Conservation (phyloP, 106 monocot genomes). For the Dendrobium officinale region DNA sequence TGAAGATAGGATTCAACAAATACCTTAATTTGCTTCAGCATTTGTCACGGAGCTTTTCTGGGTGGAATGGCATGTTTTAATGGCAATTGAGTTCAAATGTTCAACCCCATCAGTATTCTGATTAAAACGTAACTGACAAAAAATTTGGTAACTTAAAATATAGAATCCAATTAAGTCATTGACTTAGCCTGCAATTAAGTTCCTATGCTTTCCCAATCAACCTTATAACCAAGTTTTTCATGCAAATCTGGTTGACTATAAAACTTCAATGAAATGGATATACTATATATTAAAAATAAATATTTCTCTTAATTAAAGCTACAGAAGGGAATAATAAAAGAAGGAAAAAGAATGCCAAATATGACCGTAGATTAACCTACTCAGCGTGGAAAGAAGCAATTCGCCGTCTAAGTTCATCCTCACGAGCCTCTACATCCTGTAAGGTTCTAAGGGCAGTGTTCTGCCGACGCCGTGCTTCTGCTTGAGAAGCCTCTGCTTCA, state of each 20-base stretch:
- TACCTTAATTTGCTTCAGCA: not conserved
- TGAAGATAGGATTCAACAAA: not conserved
- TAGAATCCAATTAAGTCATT: not conserved
- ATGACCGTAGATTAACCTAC: slow-evolving; percentile 33
- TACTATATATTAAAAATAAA: not conserved
- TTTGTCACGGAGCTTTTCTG: not conserved
- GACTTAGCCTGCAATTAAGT: not conserved
- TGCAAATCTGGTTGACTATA: not conserved
- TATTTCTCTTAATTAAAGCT: not conserved
- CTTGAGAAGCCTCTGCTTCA: slow-evolving; percentile 48
- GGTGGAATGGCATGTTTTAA: not conserved
- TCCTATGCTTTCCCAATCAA: not conserved
- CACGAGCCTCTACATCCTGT: slow-evolving; percentile 84
- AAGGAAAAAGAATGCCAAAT: not conserved
- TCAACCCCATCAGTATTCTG: not conserved
- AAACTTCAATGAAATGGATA: not conserved
- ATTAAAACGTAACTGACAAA: not conserved
- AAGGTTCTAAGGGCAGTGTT: slow-evolving; percentile 52
- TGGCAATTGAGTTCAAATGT: not conserved
- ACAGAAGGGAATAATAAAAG: not conserved
- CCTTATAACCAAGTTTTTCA: not conserved
- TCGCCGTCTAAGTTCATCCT: slow-evolving; percentile 77
- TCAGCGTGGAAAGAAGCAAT: slow-evolving; percentile 42
- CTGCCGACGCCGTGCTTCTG: slow-evolving; percentile 54
- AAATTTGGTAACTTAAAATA: not conserved